Conservation (phyloP, 192 early-diverging fungal species). For the Rhizophlyctis rosea region DNA sequence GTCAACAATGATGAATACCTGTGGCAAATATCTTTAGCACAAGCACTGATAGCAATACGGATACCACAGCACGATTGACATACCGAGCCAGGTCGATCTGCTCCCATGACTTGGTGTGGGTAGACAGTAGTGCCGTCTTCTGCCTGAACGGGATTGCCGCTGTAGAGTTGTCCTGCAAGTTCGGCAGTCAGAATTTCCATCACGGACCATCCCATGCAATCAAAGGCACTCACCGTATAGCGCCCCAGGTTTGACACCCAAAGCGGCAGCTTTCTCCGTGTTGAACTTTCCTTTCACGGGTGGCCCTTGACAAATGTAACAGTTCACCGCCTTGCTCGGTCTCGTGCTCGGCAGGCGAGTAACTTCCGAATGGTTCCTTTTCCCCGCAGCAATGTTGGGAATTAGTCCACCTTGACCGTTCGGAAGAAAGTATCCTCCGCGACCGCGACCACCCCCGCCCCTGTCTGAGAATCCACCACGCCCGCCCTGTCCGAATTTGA, state of each 20-base stretch:
- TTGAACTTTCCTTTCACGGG: constrained; percentile 77
- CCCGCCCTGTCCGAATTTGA: neutral
- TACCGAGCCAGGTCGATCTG: constrained; percentile 44
- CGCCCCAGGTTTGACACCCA: constrained; percentile 66
- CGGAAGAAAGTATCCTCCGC: neutral
- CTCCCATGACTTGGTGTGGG: constrained; percentile 67
- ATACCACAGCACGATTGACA: neutral
- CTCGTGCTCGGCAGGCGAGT: constrained; percentile 11
- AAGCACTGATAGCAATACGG: neutral
- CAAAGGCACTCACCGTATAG: constrained; percentile 12
- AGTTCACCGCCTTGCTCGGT: constrained; percentile 30
- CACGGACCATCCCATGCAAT: neutral
- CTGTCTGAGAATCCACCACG: too few species aligned
- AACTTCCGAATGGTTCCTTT: constrained; percentile 12
- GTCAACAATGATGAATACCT: constrained; percentile 28
- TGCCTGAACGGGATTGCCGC: constrained; percentile 54
- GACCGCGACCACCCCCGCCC: neutral
- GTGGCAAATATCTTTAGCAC: neutral
- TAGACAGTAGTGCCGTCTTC: constrained; percentile 60
- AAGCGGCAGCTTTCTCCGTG: constrained; percentile 53
- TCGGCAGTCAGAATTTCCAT: constrained; percentile 4
- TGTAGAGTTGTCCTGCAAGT: constrained; percentile 41
- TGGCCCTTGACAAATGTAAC: constrained; percentile 76
- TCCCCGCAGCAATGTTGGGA: constrained; percentile 3
- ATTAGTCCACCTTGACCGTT: neutral